Evolutionary conservation across 257 asterid genomes (phyloP), one percentile per base, ranked within the genome.

Genomic region (Handroanthus guayacan): DNA sequence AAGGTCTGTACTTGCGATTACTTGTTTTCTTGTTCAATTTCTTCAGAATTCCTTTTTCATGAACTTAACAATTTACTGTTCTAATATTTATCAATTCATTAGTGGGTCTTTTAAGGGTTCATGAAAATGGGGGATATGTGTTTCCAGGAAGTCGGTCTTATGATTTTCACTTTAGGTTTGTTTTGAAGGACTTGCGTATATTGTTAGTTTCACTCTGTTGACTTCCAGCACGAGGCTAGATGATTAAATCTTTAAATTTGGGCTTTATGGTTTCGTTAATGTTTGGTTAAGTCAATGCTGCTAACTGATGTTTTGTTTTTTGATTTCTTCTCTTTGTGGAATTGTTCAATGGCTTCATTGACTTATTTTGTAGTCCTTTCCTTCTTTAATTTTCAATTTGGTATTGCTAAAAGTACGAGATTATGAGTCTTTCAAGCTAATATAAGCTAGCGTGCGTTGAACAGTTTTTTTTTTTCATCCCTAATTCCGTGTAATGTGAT

Each of bases 91-190:
- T 14, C 57, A 57, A 44, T 60, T 64, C 12, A 37, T 41, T 43
- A 58, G 16, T 44, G 60, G 12, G 43, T n/a, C 25, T 43, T 20
- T 18, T 60, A 18, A 18, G 66, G 76, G 36, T 62, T 56, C 83
- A 38, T 34, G 65, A 75, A 51, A 71, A 55, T 75, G 65, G 52
- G 54, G 67, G 66, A 13, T 61, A 17, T 9, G 68, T 51, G 61
- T 67, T 25, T 47, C 71, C 31, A 12, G 31, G 20, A 8, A 31
- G 3, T 16, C 63, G 38, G 57, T 44, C 55, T 43, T 45, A 17
- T 6, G 9, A 8, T 36, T 25, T 39, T 38, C 36, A 20, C 54
- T 18, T 48, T 36, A 58, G 75, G 75, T 58, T 76, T 50, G 70
- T 76, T 36, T 58, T 57, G 39, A 37, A 20, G 41, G 52, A 36